phyloP scores from a whole-genome alignment of 768 basidiomycete species.

The Psilocybe sp. region DNA sequence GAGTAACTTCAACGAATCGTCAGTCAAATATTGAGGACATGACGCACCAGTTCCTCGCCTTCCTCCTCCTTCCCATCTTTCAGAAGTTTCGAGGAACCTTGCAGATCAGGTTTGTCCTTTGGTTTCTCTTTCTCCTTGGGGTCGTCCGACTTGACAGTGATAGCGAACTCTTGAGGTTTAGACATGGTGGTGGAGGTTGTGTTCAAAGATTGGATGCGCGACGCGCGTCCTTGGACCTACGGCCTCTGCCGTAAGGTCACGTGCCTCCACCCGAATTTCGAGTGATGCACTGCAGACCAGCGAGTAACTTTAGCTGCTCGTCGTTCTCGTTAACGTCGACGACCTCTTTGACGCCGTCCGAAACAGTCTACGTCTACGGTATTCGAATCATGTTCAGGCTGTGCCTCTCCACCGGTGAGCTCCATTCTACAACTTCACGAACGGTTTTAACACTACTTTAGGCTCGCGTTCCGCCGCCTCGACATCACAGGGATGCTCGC shows the following conservation, averaged over 20 bases:
- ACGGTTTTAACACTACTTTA: not conserved
- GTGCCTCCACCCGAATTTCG: too few species aligned
- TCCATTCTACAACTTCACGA: too few species aligned
- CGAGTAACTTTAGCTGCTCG: too few species aligned
- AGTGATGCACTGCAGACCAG: too few species aligned
- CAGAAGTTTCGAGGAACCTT: conserved; percentile 53
- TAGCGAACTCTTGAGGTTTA: conserved; percentile 54
- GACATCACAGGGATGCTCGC: conserved; percentile 7
- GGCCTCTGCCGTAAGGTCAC: conserved; percentile 5
- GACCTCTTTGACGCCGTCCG: not conserved
- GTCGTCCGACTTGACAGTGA: conserved; percentile 70
- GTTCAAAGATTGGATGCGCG: conserved; percentile 33
- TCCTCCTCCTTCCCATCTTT: conserved; percentile 55
- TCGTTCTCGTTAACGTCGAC: too few species aligned
- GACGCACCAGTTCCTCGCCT: conserved; percentile 78
- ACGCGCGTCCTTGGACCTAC: conserved; percentile 50
- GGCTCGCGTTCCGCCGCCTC: conserved; percentile 13
- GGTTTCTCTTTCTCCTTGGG: conserved; percentile 71
- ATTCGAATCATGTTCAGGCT: conserved; percentile 12
- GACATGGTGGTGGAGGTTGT: conserved; percentile 42
- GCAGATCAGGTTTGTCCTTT: conserved; percentile 25
- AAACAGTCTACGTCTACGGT: not conserved
- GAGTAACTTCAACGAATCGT: conserved; percentile 6
- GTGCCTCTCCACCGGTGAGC: conserved; percentile 16
- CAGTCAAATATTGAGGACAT: not conserved